Evolutionary conservation across 768 basidiomycete species (phyloP).

Genomic region (Hortiboletus campestris): DNA sequence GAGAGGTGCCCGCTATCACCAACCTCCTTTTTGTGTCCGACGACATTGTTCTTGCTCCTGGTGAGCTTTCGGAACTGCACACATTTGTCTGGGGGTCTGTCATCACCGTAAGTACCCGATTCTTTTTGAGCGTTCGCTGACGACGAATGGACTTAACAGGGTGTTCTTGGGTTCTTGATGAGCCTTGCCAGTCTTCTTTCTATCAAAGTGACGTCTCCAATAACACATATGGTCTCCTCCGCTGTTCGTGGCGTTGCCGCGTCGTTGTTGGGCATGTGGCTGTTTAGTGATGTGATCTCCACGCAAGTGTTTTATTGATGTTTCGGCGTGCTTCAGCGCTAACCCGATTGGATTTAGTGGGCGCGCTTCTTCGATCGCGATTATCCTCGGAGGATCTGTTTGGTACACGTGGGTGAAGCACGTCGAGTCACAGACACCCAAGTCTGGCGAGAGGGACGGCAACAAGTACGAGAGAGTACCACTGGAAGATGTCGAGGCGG

Average conservation of each 20-base stretch:
- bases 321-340: not conserved
- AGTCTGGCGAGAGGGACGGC: conserved; percentile 28
- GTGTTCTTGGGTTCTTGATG: conserved; percentile 89
- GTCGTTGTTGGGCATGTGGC: conserved; percentile 77
- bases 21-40: conserved; percentile 55
- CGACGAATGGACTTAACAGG: conserved; percentile 42
- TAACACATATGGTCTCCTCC: conserved; percentile 96
- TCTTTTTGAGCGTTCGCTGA: not conserved
- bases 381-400: conserved; percentile 78
- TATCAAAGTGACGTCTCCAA: conserved; percentile 96
- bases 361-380: conserved; percentile 74
- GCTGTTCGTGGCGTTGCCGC: conserved; percentile 93
- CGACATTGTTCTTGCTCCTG: conserved; percentile 37
- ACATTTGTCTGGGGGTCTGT: conserved; percentile 79
- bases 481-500: conserved; percentile 62
- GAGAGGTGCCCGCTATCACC: conserved; percentile 66
- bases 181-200: conserved; percentile 89
- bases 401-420: conserved; percentile 91
- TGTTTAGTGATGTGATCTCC: conserved; percentile 81
- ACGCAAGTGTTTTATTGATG: conserved; percentile 45
- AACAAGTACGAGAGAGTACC: conserved; percentile 58
- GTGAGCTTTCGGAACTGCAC: conserved; percentile 44
- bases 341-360: conserved; percentile 47
- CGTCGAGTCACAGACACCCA: conserved; percentile 51
- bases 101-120: conserved; percentile 58